A percentile compares a stretch with the other conserved stretches of the same genome.
These are phyloP conservation scores for Teratosphaeria zuluensis DNA, from an alignment of 2,329 filamentous ascomycete species.

Conservation along the genomic window DNA sequence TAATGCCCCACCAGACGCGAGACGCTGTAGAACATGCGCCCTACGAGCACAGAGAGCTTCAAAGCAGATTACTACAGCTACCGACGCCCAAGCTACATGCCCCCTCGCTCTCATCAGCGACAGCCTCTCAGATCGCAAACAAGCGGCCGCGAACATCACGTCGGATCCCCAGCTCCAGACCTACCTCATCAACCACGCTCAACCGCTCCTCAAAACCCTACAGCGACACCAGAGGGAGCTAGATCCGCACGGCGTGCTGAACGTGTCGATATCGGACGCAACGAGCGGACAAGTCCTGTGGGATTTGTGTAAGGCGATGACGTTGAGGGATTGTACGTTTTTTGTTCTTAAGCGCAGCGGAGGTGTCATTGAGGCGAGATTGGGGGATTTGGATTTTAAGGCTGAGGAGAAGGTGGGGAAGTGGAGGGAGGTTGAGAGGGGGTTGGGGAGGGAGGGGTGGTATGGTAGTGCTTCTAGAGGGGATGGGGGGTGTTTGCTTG, in stretches of 20 bases:
- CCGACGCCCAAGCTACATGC: slow-evolving; percentile 27
- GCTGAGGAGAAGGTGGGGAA: slow-evolving; percentile 30
- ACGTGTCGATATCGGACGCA: too few relatives aligned
- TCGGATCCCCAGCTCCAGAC: slow-evolving; percentile 13
- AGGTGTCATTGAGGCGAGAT: slow-evolving; percentile 27
- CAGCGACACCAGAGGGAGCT: slow-evolving; percentile 27
- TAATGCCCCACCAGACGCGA: slow-evolving; percentile 30
- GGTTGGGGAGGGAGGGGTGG: slow-evolving; percentile 30
- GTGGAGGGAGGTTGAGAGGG: slow-evolving; percentile 33
- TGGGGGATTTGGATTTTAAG: slow-evolving; percentile 41
- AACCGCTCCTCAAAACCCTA: slow-evolving; percentile 28
- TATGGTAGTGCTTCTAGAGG: slow-evolving; percentile 29
- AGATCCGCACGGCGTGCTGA: slow-evolving; percentile 29
- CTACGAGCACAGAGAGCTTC: slow-evolving; percentile 28
- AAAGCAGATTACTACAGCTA: slow-evolving; percentile 16
- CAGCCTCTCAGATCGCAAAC: slow-evolving; percentile 11
- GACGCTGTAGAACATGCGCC: slow-evolving; percentile 39
- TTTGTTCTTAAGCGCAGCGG: slow-evolving; percentile 24
- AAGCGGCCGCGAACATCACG: slow-evolving; percentile 16
- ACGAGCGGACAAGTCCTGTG: slow-evolving; percentile 1
- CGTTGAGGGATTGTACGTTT: slow-evolving; percentile 38
- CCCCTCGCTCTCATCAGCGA: slow-evolving; percentile 32
- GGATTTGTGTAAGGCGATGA: slow-evolving; percentile 35
- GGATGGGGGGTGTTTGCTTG: slow-evolving; percentile 13
- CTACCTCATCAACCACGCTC: slow-evolving; percentile 23